Evolutionary conservation across 2,329 filamentous ascomycete genomes (phyloP), one percentile per base, ranked within the genome.

Genomic region (Podosphaera aphanis): DNA sequence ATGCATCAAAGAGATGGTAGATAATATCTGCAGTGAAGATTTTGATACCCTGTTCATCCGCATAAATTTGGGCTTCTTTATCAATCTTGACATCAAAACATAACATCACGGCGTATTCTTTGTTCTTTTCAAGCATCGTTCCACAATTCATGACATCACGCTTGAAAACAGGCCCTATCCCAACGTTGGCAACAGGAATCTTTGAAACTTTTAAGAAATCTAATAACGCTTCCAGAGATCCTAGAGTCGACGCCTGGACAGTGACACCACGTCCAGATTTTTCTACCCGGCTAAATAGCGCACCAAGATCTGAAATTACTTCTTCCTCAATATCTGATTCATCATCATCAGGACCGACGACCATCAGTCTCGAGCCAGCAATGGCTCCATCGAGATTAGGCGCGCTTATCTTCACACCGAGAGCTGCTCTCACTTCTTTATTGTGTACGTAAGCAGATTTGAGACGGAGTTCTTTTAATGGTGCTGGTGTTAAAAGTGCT

Each of bases 21-120:
- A 98, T 98, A 56, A 98, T 98, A 63, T 98, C 88, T 2, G 92
- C 90, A 2, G 84, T 93, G 68, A 98, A 98, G 56, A 98, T 83
- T 69, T 93, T 95, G 66, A 98, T 83, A 44, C 85, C 85, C 50
- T 93, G 77, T 47, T 95, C 85, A 16, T 94, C 84, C 10, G 90
- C 90, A 56, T 95, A 93, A 8, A 74, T 71, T 53, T 80, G 77
- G 0, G 90, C 90, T 60, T 98, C 90, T 63, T 93, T 95, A 66
- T 98, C 90, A 15, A 98, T 83, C 68, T 94, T 95, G 65, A 98
- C 90, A 62, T 98, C 92, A 71, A 98, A 98, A 63, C 90, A 95
- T 44, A 98, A 77, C 90, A 98, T 98, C 60, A 95, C 83, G n/a
- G 90, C 90, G 55, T 79, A 92, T 60, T 98, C 86, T 53, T 84